Conservation (phyloP, 352 stramenopile species). For the Peronospora belbahrii region DNA sequence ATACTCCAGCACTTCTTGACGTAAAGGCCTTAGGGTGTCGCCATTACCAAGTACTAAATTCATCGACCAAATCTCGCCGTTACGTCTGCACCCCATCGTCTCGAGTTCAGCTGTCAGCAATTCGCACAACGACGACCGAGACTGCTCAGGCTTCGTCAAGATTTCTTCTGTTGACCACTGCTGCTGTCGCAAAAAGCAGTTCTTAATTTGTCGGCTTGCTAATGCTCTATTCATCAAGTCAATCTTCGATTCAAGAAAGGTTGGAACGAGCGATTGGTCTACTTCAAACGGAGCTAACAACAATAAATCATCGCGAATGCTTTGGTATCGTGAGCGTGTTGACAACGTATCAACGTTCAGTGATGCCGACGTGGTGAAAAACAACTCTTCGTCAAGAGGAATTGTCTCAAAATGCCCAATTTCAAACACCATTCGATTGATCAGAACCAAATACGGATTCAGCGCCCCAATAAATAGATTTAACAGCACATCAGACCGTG, state of each 20-base stretch:
- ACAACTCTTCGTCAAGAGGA: conserved; percentile 39
- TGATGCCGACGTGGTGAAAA: conserved; percentile 31
- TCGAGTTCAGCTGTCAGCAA: conserved; percentile 13
- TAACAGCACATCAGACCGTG: conserved; percentile 37
- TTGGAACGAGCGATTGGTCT: conserved; percentile 26
- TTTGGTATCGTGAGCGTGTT: conserved; percentile 17
- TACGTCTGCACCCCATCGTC: conserved; percentile 6
- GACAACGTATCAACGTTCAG: conserved; percentile 10
- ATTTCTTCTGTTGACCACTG: not conserved
- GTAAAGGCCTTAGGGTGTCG: not conserved
- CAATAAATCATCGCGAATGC: conserved; percentile 34
- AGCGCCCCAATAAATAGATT: conserved; percentile 39
- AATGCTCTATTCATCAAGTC: conserved; percentile 38
- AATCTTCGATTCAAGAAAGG: conserved; percentile 33
- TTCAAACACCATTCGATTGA: conserved; percentile 49
- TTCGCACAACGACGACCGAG: conserved; percentile 4
- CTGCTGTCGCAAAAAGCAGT: conserved; percentile 43
- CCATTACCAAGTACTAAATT: not conserved
- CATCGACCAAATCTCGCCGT: not conserved
- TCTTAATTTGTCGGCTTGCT: conserved; percentile 59
- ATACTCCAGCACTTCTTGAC: conserved; percentile 17
- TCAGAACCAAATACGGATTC: conserved; percentile 39
- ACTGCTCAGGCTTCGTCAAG: conserved; percentile 1
- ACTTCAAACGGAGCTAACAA: conserved; percentile 41
- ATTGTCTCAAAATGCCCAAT: conserved; percentile 33